Percentiles rank a stretch among this genome's conserved stretches.
Evolutionary conservation across 345 rosid species (phyloP).

Genomic region (Capsella bursapastoris): DNA sequence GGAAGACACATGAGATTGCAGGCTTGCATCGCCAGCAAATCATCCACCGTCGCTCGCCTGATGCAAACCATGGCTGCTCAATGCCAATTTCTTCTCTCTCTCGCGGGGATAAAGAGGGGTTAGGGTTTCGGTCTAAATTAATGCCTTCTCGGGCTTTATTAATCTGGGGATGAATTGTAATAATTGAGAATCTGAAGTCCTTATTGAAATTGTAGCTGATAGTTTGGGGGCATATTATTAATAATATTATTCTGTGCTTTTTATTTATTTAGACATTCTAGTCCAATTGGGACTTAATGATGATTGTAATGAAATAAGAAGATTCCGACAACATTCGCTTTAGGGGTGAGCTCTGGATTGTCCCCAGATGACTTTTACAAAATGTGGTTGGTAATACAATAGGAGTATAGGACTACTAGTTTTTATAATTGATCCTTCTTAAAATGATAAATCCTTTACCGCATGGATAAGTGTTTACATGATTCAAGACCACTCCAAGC

Average conservation of each 20-base stretch:
- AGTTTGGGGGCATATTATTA: conserved; percentile 3
- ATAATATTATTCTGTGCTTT: background rate
- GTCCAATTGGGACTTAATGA: background rate
- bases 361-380: too few relatives aligned
- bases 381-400: too few relatives aligned
- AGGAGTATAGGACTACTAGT: too few relatives aligned
- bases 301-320: background rate
- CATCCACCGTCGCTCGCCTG: conserved; percentile 94
- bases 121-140: conserved; percentile 37
- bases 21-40: conserved; percentile 95
- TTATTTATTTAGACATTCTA: background rate
- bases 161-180: background rate
- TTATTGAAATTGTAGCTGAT: background rate
- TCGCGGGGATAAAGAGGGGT: conserved; percentile 24
- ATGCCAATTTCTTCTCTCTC: background rate
- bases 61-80: conserved; percentile 78
- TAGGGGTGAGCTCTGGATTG: too few relatives aligned
- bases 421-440: too few relatives aligned
- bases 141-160: conserved; percentile 2
- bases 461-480: too few relatives aligned
- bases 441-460: too few relatives aligned
- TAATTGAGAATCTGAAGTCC: background rate
- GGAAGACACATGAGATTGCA: conserved; percentile 95
- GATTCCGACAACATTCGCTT: background rate
- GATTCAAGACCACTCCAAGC: too few relatives aligned